These are phyloP conservation scores for Monosporascus cannonballus DNA, from an alignment of 2,329 filamentous ascomycete genomes.

Conservation along the genomic window DNA sequence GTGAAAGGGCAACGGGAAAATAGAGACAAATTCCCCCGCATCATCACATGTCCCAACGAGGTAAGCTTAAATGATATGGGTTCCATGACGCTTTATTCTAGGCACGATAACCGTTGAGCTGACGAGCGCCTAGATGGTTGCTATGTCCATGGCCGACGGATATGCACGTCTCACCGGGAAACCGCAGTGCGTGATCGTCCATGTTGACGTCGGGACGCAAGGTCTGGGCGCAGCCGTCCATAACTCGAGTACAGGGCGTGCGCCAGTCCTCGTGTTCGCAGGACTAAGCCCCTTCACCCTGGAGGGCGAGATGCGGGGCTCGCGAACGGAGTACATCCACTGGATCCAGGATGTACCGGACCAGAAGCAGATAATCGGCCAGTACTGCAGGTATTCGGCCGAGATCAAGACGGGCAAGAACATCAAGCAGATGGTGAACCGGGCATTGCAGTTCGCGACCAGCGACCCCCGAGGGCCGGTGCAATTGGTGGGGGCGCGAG, in stretches of 20 bases:
- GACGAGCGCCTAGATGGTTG: conserved; percentile 59
- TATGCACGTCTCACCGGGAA: conserved; percentile 67
- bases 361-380: conserved; percentile 71
- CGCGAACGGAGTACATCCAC: conserved; percentile 78
- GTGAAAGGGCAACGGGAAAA: conserved; percentile 67
- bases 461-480: conserved; percentile 74
- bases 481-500: conserved; percentile 70
- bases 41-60: conserved; percentile 78
- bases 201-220: conserved; percentile 79
- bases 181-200: conserved; percentile 72
- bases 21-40: conserved; percentile 58
- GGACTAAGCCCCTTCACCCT: conserved; percentile 71
- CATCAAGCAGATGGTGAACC: conserved; percentile 83
- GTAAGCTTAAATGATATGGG: conserved; percentile 31
- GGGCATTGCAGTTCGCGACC: conserved; percentile 74
- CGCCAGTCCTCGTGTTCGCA: conserved; percentile 72
- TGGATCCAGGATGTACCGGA: conserved; percentile 83
- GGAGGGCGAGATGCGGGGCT: conserved; percentile 71
- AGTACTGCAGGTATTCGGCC: conserved; percentile 78
- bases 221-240: conserved; percentile 72
- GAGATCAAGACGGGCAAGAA: conserved; percentile 83
- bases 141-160: conserved; percentile 78
- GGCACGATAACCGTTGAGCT: neutral
- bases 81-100: neutral
- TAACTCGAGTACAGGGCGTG: conserved; percentile 69